Evolutionary conservation across 805 yeast genomes (phyloP), one percentile per base, ranked within the genome.

Genomic region (Candida ulmi): DNA sequence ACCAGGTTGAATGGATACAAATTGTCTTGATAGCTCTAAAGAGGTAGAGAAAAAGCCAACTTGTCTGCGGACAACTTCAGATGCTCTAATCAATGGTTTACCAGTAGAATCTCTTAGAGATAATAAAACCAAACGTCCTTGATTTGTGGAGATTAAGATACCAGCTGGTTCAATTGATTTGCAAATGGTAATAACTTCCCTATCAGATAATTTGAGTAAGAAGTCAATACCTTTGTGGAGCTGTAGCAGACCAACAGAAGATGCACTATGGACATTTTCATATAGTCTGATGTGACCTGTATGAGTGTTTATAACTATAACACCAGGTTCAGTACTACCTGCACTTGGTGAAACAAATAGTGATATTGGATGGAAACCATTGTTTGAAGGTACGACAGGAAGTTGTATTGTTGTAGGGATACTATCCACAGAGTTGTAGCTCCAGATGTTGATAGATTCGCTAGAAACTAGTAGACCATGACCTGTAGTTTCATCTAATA

Each of bases 81-180:
- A 43, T 4, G 44, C 37, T 17, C 48, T 43, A 11, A 74, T 51
- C 12, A 54, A 52, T 1, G 85, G 78, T 50, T 77, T 80, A 25
- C 95, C 91, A 27, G 74, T 67, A 35, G 75, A 67, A 57, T 88
- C 93, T 44, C 83, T 73, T 25, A 88, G 63, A 0, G 80, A 66
- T 2, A 87, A 53, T 32, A 85, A 65, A 6, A 81, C 57, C 32
- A 82, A 75, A 43, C 90, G 68, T 18, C 87, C 87, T 44, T 74
- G 64, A 4, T 84, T 75, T 0, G 96, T 87, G 8, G 88, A 74
- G 8, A 83, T 53, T 0, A 82, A 67, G 5, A 87, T 66, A 2
- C 96, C 96, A 2, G 83, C 77, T 0, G 93, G 90, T 46, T 80
- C 87, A 11, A 82, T 69, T 43, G 74, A 74, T 39, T 77, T 75